These are phyloP conservation scores for Zarea fungicola DNA, from an alignment of 2,329 filamentous ascomycete genomes.

Conservation along the genomic window DNA sequence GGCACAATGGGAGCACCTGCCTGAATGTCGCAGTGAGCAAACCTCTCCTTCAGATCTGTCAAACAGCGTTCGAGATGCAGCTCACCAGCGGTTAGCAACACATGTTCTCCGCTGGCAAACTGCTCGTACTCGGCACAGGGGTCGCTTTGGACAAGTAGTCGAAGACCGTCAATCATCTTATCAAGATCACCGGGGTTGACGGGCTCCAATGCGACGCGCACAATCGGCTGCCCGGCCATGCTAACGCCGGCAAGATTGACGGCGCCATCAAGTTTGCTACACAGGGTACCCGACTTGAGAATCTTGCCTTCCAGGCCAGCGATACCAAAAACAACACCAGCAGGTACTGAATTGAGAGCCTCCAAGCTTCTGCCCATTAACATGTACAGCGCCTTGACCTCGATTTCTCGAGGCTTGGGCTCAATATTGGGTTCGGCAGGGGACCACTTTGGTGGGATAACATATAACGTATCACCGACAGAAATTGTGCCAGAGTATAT, in stretches of 20 bases:
- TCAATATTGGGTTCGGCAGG: constrained; percentile 67
- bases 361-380: constrained; percentile 92
- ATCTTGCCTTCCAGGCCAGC: constrained; percentile 87
- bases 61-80: constrained; percentile 89
- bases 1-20: constrained; percentile 92
- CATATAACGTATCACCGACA: constrained; percentile 86
- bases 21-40: constrained; percentile 91
- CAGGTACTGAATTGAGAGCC: constrained; percentile 75
- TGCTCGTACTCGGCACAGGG: constrained; percentile 95
- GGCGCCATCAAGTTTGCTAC: constrained; percentile 77
- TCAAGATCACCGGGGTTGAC: constrained; percentile 83
- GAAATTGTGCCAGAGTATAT: constrained; percentile 87
- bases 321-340: constrained; percentile 93
- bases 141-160: constrained; percentile 86
- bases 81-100: constrained; percentile 89
- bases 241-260: constrained; percentile 85
- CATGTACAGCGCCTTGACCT: constrained; percentile 82
- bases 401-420: constrained; percentile 75
- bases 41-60: constrained; percentile 87
- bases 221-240: constrained; percentile 81
- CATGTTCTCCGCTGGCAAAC: constrained; percentile 87
- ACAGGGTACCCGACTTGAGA: constrained; percentile 92
- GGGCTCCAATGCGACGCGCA: constrained; percentile 92
- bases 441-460: constrained; percentile 88
- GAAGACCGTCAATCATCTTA: constrained; percentile 88